phyloP scores from a whole-genome alignment of 2,329 filamentous ascomycete species.

The Dichotomopilus funicola region DNA sequence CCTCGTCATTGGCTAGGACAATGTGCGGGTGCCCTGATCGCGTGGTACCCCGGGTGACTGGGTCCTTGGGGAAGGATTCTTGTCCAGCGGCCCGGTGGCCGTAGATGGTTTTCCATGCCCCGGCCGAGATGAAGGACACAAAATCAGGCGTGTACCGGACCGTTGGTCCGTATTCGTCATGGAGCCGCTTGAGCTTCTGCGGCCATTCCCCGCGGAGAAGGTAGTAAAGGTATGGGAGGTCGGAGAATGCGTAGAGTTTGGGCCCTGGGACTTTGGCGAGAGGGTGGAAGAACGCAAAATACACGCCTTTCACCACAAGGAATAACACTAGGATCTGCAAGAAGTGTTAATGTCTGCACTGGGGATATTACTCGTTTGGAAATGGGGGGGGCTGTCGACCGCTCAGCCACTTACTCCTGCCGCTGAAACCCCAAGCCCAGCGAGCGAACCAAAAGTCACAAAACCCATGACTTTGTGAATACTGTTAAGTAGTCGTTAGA shows the following conservation, averaged over 20 bases:
- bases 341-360: no score
- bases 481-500: no score
- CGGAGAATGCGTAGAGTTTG: conserved; percentile 18
- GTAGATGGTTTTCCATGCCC: conserved; percentile 32
- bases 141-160: conserved; percentile 37
- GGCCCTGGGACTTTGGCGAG: conserved; percentile 23
- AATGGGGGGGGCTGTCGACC: no score
- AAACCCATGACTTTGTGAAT: no score
- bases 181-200: conserved; percentile 21
- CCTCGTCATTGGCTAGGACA: conserved; percentile 5
- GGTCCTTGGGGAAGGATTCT: conserved; percentile 15
- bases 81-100: conserved; percentile 20
- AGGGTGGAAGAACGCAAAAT: conserved; percentile 19
- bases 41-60: neutral
- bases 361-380: no score
- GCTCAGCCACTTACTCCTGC: no score
- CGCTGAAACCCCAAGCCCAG: no score
- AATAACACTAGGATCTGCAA: conserved; percentile 1
- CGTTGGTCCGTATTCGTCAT: conserved; percentile 35
- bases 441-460: no score
- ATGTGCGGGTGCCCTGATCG: conserved; percentile 7
- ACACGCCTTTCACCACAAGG: neutral
- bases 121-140: conserved; percentile 32
- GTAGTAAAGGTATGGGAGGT: conserved; percentile 44
- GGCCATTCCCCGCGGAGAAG: conserved; percentile 85